phyloP scores from a whole-genome alignment of 1,284 basidiomycete species.

The Ustilago curta region DNA sequence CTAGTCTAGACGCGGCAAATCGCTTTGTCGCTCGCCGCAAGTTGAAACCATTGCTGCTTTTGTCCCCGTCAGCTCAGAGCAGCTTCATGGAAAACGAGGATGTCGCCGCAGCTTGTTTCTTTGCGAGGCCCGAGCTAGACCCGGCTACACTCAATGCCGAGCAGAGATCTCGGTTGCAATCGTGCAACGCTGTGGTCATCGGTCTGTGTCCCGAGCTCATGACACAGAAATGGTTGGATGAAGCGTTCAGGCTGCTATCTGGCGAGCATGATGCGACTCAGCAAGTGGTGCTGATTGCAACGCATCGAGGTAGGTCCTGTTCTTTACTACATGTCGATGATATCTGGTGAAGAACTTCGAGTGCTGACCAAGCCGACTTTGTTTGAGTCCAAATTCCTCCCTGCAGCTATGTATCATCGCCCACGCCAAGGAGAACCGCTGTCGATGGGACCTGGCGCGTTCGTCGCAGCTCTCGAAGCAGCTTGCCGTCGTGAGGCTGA shows the following conservation, averaged over 20 bases:
- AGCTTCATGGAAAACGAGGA: slow-evolving; percentile 12
- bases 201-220: slow-evolving; percentile 48
- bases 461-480: slow-evolving; percentile 40
- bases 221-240: slow-evolving; percentile 46
- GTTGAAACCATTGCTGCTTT: slow-evolving; percentile 29
- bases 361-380: slow-evolving; percentile 1
- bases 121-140: slow-evolving; percentile 18
- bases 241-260: slow-evolving; percentile 33
- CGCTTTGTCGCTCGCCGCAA: slow-evolving; percentile 18
- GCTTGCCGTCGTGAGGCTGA: slow-evolving; percentile 16
- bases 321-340: background rate
- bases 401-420: slow-evolving; percentile 45
- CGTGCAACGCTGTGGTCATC: slow-evolving; percentile 39
- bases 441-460: slow-evolving; percentile 46
- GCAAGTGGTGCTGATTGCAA: slow-evolving; percentile 35
- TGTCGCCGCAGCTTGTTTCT: slow-evolving; percentile 18
- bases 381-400: background rate
- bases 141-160: slow-evolving; percentile 11
- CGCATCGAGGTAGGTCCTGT: slow-evolving; percentile 43
- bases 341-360: background rate
- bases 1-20: slow-evolving; percentile 38
- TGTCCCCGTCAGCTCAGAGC: slow-evolving; percentile 30
- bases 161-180: slow-evolving; percentile 17
- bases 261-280: slow-evolving; percentile 27
- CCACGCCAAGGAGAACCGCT: slow-evolving; percentile 29